Conservation (phyloP, 352 stramenopile species). For the Globisporangium middletonii region DNA sequence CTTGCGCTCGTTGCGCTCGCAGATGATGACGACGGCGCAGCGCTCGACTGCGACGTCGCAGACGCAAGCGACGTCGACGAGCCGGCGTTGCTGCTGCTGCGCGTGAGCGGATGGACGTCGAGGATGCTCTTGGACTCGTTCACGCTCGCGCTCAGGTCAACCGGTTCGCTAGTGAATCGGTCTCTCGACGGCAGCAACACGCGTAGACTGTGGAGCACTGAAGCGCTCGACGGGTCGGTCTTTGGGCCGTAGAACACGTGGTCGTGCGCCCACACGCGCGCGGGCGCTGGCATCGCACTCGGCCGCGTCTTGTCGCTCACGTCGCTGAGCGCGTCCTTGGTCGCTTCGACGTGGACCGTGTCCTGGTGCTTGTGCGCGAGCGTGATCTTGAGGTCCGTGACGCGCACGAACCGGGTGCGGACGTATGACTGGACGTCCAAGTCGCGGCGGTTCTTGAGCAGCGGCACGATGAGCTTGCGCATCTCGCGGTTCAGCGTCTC, state of each 20-base stretch:
- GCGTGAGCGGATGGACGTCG: constrained; percentile 12
- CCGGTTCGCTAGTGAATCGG: constrained; percentile 49
- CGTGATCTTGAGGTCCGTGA: constrained; percentile 63
- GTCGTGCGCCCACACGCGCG: constrained; percentile 33
- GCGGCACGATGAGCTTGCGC: constrained; percentile 57
- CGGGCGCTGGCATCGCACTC: background rate
- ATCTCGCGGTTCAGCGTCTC: constrained; percentile 60
- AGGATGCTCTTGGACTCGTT: constrained; percentile 57
- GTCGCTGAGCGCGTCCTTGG: background rate
- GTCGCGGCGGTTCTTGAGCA: constrained; percentile 65
- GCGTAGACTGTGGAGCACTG: constrained; percentile 48
- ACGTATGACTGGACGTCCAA: constrained; percentile 60
- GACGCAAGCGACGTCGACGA: background rate
- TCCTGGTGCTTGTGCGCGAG: constrained; percentile 56
- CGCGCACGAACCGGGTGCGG: constrained; percentile 52
- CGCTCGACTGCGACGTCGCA: constrained; percentile 1
- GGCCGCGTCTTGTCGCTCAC: background rate
- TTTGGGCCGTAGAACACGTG: constrained; percentile 69
- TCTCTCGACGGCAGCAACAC: constrained; percentile 30
- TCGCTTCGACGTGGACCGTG: constrained; percentile 43
- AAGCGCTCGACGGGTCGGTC: constrained; percentile 45
- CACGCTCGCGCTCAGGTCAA: constrained; percentile 52
- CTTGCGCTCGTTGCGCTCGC: constrained; percentile 1
- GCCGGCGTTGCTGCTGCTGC: background rate
- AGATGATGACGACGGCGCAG: constrained; percentile 19